Evolutionary conservation across 2,329 filamentous ascomycete species (phyloP), one percentile per base, ranked within the genome.

Genomic region (Fusarium agapanthi): DNA sequence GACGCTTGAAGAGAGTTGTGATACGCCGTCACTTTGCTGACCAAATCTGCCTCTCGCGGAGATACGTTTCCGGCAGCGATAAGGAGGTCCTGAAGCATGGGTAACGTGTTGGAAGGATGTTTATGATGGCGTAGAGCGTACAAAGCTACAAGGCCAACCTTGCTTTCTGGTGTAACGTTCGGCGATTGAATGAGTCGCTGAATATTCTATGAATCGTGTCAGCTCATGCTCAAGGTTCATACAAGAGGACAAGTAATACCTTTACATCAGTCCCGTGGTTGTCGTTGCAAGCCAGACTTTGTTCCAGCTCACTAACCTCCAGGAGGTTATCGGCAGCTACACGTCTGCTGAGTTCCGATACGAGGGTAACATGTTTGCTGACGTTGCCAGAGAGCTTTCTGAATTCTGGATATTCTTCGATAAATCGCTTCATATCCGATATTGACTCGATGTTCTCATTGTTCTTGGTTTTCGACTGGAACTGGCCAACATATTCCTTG

Each of bases 381-480:
- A 99, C 96, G 76, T 99, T 99, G 41, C 96, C 95, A 4, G 96
- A 98, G 3, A 99, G 89, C 78, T 98, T 97, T 65, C 96, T 91
- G 81, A 99, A 99, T 80, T 99, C 96, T 5, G 96, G 96, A 79
- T 98, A 99, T 79, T 99, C 96, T 82, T 99, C 96, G 61, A 99
- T 97, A 77, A 99, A 99, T 47, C 95, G 93, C 82, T 99, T 99
- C 97, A 99, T 99, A 80, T 99, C 96, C 61, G 92, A 88, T 79
- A 99, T 98, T 22, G 95, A 98, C 79, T 99, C 96, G 68, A 99
- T 95, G 79, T 97, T 96, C 80, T 95, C 93, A 77, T 92, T 97
- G 77, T 92, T 97, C 79, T 98, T 95, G n/a, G 95, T 97, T 81
- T 97, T 98, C 18, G 93, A 94, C 77, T 98, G 96, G 79, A 98